phyloP scores from a whole-genome alignment of 2,329 filamentous ascomycete genomes.

The Ophiocordyceps robertsii region DNA sequence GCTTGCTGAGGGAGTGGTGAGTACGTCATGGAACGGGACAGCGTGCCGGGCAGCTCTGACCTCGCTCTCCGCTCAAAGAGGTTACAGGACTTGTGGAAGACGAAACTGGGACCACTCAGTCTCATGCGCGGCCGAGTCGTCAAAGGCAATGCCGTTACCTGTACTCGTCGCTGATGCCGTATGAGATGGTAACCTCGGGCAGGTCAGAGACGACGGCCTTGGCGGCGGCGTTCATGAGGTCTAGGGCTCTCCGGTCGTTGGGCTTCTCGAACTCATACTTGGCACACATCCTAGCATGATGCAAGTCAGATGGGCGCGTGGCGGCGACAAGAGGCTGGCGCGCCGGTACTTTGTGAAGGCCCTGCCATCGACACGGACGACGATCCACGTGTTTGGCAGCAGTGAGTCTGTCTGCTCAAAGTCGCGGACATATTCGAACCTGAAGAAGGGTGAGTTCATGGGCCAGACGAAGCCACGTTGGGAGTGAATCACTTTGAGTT shows the following conservation, averaged over 20 bases:
- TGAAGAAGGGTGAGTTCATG: constrained; percentile 19
- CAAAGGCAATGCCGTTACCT: constrained; percentile 32
- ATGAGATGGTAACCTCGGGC: constrained; percentile 75
- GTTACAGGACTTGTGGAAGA: constrained; percentile 69
- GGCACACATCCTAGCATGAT: constrained; percentile 51
- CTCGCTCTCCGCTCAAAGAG: constrained; percentile 79
- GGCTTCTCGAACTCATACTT: constrained; percentile 84
- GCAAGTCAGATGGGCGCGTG: background rate
- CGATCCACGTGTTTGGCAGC: constrained; percentile 88
- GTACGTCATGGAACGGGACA: background rate
- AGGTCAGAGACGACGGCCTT: constrained; percentile 70
- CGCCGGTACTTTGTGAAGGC: constrained; percentile 75
- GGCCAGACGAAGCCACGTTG: too few relatives aligned
- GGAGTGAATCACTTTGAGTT: constrained; percentile 36
- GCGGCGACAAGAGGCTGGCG: background rate
- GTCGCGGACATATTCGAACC: constrained; percentile 83
- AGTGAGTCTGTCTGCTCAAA: constrained; percentile 77
- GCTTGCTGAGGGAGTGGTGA: constrained; percentile 45
- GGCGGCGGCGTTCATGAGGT: constrained; percentile 94
- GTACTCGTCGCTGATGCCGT: constrained; percentile 91
- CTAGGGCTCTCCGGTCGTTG: constrained; percentile 74
- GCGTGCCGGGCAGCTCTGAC: constrained; percentile 26
- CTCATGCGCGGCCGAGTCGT: too few relatives aligned
- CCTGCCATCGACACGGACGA: constrained; percentile 84
- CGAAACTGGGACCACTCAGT: constrained; percentile 46